Conservation (phyloP, 768 basidiomycete species). For the Leccinum broughii region DNA sequence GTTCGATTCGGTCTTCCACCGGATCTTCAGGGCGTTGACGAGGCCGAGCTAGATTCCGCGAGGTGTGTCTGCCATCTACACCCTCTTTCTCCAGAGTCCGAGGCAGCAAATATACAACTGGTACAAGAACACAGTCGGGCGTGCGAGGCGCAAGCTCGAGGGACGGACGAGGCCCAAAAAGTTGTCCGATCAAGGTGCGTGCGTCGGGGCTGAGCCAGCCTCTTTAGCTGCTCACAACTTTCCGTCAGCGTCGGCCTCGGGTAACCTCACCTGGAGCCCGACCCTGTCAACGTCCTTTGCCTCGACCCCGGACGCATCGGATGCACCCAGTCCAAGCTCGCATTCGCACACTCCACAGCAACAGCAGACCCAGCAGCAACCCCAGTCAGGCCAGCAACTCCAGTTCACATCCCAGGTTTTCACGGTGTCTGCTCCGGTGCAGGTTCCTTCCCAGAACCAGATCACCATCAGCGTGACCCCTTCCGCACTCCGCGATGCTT, state of each 20-base stretch:
- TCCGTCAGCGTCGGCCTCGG: slow-evolving; percentile 17
- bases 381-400: slow-evolving; percentile 37
- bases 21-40: slow-evolving; percentile 54
- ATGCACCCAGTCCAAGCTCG: slow-evolving; percentile 34
- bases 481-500: slow-evolving; percentile 33
- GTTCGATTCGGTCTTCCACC: slow-evolving; percentile 55
- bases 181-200: slow-evolving; percentile 49
- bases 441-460: slow-evolving; percentile 15
- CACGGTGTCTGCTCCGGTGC: slow-evolving; percentile 44
- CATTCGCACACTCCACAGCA: slow-evolving; percentile 10
- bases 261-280: slow-evolving; percentile 41
- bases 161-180: slow-evolving; percentile 54
- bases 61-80: slow-evolving; percentile 40
- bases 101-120: slow-evolving; percentile 68
- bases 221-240: not conserved
- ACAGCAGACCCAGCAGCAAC: slow-evolving; percentile 22
- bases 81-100: not conserved
- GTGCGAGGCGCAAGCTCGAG: slow-evolving; percentile 57
- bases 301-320: slow-evolving; percentile 16
- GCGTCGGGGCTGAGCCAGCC: not conserved
- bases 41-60: slow-evolving; percentile 60
- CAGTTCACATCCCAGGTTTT: slow-evolving; percentile 46
- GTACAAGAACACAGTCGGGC: slow-evolving; percentile 71
- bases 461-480: slow-evolving; percentile 32
- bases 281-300: slow-evolving; percentile 40